A percentile compares a stretch with the other conserved stretches of the same genome.
phyloP scores from a whole-genome alignment of 164 flowering plant species.

The Berberis vulgaris region DNA sequence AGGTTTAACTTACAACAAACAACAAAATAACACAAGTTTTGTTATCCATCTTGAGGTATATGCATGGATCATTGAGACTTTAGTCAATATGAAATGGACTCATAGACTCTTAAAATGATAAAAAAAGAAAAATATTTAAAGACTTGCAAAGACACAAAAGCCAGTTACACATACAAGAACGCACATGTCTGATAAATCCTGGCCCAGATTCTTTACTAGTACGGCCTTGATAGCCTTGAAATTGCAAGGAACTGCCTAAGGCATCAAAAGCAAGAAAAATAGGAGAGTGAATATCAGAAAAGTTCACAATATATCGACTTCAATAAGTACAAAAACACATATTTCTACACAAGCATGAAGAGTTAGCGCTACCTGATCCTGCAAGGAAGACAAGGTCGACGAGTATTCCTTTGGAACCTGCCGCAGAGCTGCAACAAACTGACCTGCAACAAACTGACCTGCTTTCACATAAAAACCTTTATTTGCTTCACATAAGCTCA shows the following conservation, averaged over 20 bases:
- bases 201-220: slow-evolving; percentile 39
- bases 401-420: slow-evolving; percentile 80
- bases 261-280: slow-evolving; percentile 7
- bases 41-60: too few relatives aligned
- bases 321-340: neutral
- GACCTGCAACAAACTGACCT: slow-evolving; percentile 94
- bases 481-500: slow-evolving; percentile 65
- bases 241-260: slow-evolving; percentile 71
- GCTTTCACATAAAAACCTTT: slow-evolving; percentile 95
- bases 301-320: too few relatives aligned
- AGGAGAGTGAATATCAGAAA: neutral
- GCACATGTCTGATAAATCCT: slow-evolving; percentile 62
- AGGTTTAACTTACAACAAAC: too few relatives aligned
- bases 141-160: too few relatives aligned
- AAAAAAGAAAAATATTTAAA: too few relatives aligned
- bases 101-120: too few relatives aligned
- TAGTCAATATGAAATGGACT: too few relatives aligned
- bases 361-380: slow-evolving; percentile 54
- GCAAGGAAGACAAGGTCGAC: slow-evolving; percentile 63
- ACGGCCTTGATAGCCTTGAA: slow-evolving; percentile 64
- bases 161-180: slow-evolving; percentile 11
- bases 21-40: too few relatives aligned
- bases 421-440: slow-evolving; percentile 69
- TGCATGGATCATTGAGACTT: too few relatives aligned
- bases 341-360: neutral